phyloP scores from a whole-genome alignment of 805 yeast genomes.

The Candida argentea region DNA sequence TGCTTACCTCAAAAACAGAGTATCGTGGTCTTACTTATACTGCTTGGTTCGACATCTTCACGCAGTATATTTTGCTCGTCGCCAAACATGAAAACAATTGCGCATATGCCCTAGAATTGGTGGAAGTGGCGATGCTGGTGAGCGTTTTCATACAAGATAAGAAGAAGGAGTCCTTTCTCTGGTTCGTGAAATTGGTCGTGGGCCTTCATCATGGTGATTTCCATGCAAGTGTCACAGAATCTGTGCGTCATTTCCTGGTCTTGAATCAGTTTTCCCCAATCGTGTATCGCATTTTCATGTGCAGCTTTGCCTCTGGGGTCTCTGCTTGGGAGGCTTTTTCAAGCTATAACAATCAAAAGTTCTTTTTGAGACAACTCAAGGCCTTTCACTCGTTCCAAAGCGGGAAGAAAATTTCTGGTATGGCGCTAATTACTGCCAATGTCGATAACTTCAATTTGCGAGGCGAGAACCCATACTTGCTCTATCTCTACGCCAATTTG shows the following conservation, averaged over 20 bases:
- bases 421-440: slow-evolving; percentile 60
- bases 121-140: slow-evolving; percentile 67
- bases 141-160: slow-evolving; percentile 69
- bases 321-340: slow-evolving; percentile 52
- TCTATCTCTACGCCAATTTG: slow-evolving; percentile 71
- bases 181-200: slow-evolving; percentile 59
- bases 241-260: slow-evolving; percentile 54
- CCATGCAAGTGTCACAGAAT: slow-evolving; percentile 38
- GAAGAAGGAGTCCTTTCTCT: slow-evolving; percentile 47
- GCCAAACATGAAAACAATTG: slow-evolving; percentile 58
- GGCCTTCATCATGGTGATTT: slow-evolving; percentile 39
- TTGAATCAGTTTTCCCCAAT: slow-evolving; percentile 69
- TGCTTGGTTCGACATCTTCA: slow-evolving; percentile 77
- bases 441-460: slow-evolving; percentile 27
- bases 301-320: slow-evolving; percentile 54
- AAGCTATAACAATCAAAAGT: slow-evolving; percentile 81
- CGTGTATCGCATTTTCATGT: slow-evolving; percentile 54
- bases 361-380: slow-evolving; percentile 78
- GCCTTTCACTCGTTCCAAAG: slow-evolving; percentile 68
- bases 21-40: slow-evolving; percentile 72
- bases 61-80: slow-evolving; percentile 64
- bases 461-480: slow-evolving; percentile 52
- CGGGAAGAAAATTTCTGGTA: slow-evolving; percentile 53
- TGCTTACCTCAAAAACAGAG: slow-evolving; percentile 41
- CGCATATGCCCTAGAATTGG: slow-evolving; percentile 38